phyloP scores from a whole-genome alignment of 2,329 filamentous ascomycete species.

The Fusarium armeniacum region DNA sequence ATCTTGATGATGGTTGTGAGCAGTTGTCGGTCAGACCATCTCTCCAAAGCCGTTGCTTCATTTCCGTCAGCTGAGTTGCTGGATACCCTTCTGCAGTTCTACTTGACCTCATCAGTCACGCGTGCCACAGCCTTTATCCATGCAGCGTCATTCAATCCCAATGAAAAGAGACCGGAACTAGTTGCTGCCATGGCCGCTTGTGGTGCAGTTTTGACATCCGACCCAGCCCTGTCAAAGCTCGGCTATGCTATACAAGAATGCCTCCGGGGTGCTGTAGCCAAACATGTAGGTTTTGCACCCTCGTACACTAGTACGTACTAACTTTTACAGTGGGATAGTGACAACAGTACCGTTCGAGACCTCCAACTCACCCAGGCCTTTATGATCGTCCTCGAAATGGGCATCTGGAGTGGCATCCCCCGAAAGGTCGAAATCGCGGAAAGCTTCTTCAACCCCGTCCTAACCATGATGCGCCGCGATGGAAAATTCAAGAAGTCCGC shows the following conservation, averaged over 20 bases:
- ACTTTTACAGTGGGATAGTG: conserved; percentile 50
- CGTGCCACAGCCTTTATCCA: conserved; percentile 56
- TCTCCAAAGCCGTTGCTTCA: conserved; percentile 52
- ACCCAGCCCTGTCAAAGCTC: conserved; percentile 56
- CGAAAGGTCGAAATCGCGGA: conserved; percentile 59
- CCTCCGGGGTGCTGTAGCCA: conserved; percentile 42
- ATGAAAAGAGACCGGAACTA: conserved; percentile 55
- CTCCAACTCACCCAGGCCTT: conserved; percentile 54
- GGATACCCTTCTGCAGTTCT: conserved; percentile 57
- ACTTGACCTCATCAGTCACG: conserved; percentile 49
- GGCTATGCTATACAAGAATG: conserved; percentile 59
- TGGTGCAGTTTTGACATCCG: conserved; percentile 55
- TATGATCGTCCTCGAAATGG: conserved; percentile 53
- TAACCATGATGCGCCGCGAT: conserved; percentile 56
- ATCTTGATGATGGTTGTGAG: conserved; percentile 51
- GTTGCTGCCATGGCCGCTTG: conserved; percentile 55
- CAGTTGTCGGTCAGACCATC: conserved; percentile 48
- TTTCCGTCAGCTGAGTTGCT: conserved; percentile 58
- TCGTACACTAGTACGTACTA: background rate
- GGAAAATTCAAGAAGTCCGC: conserved; percentile 51
- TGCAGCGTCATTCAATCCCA: conserved; percentile 55
- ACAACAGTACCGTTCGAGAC: conserved; percentile 53
- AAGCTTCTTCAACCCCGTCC: conserved; percentile 53
- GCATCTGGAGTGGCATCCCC: conserved; percentile 56
- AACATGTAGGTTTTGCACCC: conserved; percentile 20